These are phyloP conservation scores for Yarrowia keelungensis DNA, from an alignment of 805 yeast species.

Conservation along the genomic window DNA sequence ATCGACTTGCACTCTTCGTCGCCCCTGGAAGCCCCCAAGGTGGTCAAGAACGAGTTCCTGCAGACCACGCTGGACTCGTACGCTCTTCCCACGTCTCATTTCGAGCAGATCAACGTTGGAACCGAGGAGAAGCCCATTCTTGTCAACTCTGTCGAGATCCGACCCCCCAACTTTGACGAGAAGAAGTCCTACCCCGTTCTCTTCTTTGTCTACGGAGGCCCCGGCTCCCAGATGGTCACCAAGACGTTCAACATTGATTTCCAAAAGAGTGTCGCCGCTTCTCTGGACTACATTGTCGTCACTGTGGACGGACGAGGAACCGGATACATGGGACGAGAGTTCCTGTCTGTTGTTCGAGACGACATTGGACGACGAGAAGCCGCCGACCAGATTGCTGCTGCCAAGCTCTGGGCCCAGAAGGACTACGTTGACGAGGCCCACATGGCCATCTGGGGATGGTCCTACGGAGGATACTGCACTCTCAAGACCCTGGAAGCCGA, in stretches of 20 bases:
- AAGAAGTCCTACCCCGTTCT: conserved; percentile 77
- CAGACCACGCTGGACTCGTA: conserved; percentile 49
- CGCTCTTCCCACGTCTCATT: conserved; percentile 63
- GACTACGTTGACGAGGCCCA: conserved; percentile 69
- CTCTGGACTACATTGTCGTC: conserved; percentile 82
- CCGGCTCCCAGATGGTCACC: conserved; percentile 84
- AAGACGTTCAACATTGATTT: conserved; percentile 67
- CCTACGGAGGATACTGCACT: conserved; percentile 94
- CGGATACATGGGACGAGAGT: conserved; percentile 81
- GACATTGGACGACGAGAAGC: conserved; percentile 83
- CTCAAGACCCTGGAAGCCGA: conserved; percentile 87
- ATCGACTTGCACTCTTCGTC: conserved; percentile 58
- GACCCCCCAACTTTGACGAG: conserved; percentile 74
- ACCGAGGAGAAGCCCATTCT: conserved; percentile 53
- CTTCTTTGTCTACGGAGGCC: conserved; percentile 94
- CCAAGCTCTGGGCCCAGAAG: conserved; percentile 67
- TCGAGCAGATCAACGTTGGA: conserved; percentile 54
- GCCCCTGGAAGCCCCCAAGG: conserved; percentile 47
- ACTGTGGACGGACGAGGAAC: conserved; percentile 98
- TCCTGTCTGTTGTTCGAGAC: conserved; percentile 81
- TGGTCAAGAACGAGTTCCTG: conserved; percentile 47
- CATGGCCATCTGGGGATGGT: conserved; percentile 97
- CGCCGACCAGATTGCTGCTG: conserved; percentile 85
- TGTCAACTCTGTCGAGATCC: conserved; percentile 73
- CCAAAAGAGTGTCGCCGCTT: conserved; percentile 78